Evolutionary conservation across 83 land plant genomes (phyloP).

Genomic region (Larix sibirica): DNA sequence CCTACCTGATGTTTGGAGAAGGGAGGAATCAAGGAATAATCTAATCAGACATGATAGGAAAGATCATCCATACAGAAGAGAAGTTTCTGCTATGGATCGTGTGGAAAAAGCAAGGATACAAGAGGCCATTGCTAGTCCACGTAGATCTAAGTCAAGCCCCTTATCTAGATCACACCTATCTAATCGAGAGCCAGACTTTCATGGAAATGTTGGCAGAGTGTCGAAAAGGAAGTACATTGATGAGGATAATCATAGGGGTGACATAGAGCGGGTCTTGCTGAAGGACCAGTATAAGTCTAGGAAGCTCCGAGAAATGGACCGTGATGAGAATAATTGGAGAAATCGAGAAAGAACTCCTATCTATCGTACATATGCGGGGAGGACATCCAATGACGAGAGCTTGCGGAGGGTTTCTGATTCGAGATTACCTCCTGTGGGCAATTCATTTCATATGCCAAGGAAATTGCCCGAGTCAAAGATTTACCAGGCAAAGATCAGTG

Average conservation of each 20-base stretch:
- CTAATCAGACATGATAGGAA: background rate
- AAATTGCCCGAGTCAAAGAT: background rate
- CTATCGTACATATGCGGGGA: background rate
- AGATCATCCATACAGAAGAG: background rate
- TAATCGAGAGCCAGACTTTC: background rate
- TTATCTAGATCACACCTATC: background rate
- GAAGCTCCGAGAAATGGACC: slow-evolving; percentile 3
- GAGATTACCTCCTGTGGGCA: background rate
- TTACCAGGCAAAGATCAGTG: background rate
- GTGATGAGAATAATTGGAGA: background rate
- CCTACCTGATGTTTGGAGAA: background rate
- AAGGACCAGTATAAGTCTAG: background rate
- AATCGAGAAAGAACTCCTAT: background rate
- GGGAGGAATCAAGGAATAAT: background rate
- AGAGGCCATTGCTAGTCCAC: background rate
- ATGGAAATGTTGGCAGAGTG: background rate
- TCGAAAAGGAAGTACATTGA: background rate
- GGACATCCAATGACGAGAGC: background rate
- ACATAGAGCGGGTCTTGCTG: background rate
- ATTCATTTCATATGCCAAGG: background rate
- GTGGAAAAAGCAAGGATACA: background rate
- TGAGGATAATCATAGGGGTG: background rate
- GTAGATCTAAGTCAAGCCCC: background rate
- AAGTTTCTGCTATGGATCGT: background rate
- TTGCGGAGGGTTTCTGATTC: background rate